These are phyloP conservation scores for Pichia sporocuriosa DNA, from an alignment of 805 yeast genomes.

Conservation along the genomic window DNA sequence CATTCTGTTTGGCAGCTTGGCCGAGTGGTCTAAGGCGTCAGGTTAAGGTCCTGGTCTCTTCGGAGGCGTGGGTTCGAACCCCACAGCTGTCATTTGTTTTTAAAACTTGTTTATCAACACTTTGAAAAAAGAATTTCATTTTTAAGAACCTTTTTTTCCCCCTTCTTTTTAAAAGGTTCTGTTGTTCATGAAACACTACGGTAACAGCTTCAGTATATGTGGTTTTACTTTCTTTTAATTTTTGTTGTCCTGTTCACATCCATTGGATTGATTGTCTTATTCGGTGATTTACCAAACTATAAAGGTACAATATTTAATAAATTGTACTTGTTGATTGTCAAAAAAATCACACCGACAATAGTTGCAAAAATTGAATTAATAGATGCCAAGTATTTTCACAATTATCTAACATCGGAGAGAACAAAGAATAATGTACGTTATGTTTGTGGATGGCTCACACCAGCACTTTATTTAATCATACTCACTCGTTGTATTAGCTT, in stretches of 20 bases:
- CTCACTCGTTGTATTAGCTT: constrained; percentile 25
- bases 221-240: neutral
- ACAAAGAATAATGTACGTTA: constrained; percentile 9
- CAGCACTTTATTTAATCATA: constrained; percentile 34
- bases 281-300: constrained; percentile 42
- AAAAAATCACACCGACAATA: constrained; percentile 1
- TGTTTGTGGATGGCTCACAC: constrained; percentile 38
- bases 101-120: neutral
- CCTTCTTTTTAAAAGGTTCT: no score
- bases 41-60: constrained; percentile 63
- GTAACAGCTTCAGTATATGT: no score
- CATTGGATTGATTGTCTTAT: constrained; percentile 31
- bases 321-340: constrained; percentile 12
- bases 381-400: constrained; percentile 24
- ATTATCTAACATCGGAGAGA: constrained; percentile 14
- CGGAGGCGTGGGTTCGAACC: constrained; percentile 88
- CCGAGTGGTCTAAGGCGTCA: constrained; percentile 38
- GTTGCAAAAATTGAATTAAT: constrained; percentile 9
- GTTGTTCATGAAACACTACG: no score
- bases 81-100: constrained; percentile 61
- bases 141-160: no score
- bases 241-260: constrained; percentile 9
- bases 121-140: no score
- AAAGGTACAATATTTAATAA: constrained; percentile 31
- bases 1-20: constrained; percentile 45